Evolutionary conservation across 2,329 filamentous ascomycete species (phyloP).

Genomic region (Penicillium italicum): DNA sequence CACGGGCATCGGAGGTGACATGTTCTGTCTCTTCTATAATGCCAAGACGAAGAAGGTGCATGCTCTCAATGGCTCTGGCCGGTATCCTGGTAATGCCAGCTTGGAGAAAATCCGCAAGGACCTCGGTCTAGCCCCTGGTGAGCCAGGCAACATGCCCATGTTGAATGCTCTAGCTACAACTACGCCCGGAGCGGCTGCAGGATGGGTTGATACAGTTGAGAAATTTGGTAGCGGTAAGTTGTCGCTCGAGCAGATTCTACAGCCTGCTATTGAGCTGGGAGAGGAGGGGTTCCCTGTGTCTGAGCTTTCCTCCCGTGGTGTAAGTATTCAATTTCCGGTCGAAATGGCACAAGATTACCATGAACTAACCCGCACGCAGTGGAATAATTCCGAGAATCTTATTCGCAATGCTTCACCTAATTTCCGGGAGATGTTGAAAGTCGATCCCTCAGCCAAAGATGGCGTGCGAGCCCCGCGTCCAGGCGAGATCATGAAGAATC

Average conservation of each 20-base stretch:
- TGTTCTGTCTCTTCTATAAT: slow-evolving; percentile 93
- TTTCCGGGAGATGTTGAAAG: slow-evolving; percentile 80
- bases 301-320: slow-evolving; percentile 67
- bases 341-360: neutral
- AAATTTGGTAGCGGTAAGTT: slow-evolving; percentile 86
- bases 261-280: slow-evolving; percentile 77
- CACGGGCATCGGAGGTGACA: slow-evolving; percentile 93
- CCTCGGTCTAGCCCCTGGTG: slow-evolving; percentile 60
- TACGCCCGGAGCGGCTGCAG: slow-evolving; percentile 83
- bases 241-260: slow-evolving; percentile 70
- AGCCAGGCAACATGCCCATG: slow-evolving; percentile 64
- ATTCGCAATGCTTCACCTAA: slow-evolving; percentile 78
- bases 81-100: slow-evolving; percentile 65
- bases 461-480: slow-evolving; percentile 71
- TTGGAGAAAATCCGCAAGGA: slow-evolving; percentile 67
- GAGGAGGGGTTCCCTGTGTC: slow-evolving; percentile 89
- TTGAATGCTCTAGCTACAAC: slow-evolving; percentile 76
- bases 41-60: slow-evolving; percentile 76
- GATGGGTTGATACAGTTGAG: slow-evolving; percentile 87
- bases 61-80: slow-evolving; percentile 90
- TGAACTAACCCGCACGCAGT: slow-evolving; percentile 51
- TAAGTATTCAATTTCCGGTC: slow-evolving; percentile 45
- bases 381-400: slow-evolving; percentile 60
- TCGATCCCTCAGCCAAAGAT: slow-evolving; percentile 62
- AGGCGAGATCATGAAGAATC: slow-evolving; percentile 88